phyloP scores from a whole-genome alignment of 805 yeast genomes.

The Kodamaea sagamina region DNA sequence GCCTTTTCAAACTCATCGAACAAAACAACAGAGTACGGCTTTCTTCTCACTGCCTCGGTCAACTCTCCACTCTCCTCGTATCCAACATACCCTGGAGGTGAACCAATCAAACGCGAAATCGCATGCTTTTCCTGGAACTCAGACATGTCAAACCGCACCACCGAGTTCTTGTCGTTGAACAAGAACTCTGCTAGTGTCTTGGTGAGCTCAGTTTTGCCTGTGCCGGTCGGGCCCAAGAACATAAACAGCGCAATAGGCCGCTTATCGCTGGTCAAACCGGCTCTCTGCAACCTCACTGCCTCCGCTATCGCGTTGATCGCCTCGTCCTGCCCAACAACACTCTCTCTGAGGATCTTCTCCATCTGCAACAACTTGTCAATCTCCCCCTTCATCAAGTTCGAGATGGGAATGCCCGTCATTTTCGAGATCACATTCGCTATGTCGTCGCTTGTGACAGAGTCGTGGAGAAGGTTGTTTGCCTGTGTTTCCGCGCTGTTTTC shows the following conservation, averaged over 20 bases:
- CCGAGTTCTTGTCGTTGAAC: conserved; percentile 85
- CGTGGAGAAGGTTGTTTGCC: conserved; percentile 61
- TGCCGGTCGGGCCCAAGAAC: conserved; percentile 98
- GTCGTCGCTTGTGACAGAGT: conserved; percentile 91
- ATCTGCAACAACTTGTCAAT: conserved; percentile 85
- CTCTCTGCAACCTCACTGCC: conserved; percentile 94
- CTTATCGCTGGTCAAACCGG: conserved; percentile 91
- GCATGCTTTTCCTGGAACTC: conserved; percentile 96
- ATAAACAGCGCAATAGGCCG: conserved; percentile 96
- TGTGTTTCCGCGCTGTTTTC: conserved; percentile 28
- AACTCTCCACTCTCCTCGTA: conserved; percentile 95
- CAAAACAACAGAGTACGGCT: conserved; percentile 88
- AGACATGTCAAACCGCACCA: conserved; percentile 94
- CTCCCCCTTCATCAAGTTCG: conserved; percentile 89
- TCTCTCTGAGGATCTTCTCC: conserved; percentile 74
- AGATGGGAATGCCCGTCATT: conserved; percentile 95
- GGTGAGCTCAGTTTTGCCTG: conserved; percentile 96
- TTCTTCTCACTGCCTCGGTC: conserved; percentile 93
- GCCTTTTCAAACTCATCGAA: conserved; percentile 98
- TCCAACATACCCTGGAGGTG: conserved; percentile 98
- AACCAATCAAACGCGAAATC: conserved; percentile 88
- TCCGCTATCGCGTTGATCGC: conserved; percentile 88
- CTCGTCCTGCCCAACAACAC: conserved; percentile 94
- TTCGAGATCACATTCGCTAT: conserved; percentile 89
- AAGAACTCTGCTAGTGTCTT: conserved; percentile 89